Conservation (phyloP, 1,284 basidiomycete species). For the Leccinum insolens region DNA sequence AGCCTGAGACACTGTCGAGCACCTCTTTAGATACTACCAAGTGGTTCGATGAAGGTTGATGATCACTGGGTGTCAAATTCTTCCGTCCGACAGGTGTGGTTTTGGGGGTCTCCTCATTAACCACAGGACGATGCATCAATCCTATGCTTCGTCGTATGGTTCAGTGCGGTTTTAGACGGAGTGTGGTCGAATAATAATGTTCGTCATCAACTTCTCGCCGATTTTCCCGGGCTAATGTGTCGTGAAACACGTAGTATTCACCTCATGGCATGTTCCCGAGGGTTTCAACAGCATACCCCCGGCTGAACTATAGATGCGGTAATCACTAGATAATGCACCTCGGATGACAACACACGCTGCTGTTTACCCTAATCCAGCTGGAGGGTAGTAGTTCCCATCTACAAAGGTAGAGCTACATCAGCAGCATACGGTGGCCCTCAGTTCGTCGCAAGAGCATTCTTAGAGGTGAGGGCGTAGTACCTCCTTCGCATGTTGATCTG, state of each 20-base stretch:
- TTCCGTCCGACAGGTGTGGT: not conserved
- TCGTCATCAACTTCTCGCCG: not conserved
- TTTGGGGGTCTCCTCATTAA: not conserved
- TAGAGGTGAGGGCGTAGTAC: conserved; percentile 21
- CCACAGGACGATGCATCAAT: not conserved
- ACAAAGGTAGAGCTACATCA: not conserved
- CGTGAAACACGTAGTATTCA: not conserved
- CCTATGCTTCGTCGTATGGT: not conserved
- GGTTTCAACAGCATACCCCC: not conserved
- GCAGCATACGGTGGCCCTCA: conserved; percentile 31
- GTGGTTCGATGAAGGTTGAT: not conserved
- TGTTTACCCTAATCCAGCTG: not conserved
- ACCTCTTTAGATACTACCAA: not conserved
- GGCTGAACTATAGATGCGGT: not conserved
- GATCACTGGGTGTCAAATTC: not conserved
- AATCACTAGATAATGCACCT: not conserved
- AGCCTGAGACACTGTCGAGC: too few relatives aligned
- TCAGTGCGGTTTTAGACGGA: not conserved
- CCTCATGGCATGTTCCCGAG: not conserved
- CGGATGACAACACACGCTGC: not conserved
- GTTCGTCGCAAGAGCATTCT: conserved; percentile 30
- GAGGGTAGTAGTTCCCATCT: not conserved
- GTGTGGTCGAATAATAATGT: not conserved
- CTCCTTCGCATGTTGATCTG: not conserved
- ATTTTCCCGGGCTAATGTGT: not conserved